Conservation (phyloP, 352 stramenopile species). For the Phytophthora litchii region DNA sequence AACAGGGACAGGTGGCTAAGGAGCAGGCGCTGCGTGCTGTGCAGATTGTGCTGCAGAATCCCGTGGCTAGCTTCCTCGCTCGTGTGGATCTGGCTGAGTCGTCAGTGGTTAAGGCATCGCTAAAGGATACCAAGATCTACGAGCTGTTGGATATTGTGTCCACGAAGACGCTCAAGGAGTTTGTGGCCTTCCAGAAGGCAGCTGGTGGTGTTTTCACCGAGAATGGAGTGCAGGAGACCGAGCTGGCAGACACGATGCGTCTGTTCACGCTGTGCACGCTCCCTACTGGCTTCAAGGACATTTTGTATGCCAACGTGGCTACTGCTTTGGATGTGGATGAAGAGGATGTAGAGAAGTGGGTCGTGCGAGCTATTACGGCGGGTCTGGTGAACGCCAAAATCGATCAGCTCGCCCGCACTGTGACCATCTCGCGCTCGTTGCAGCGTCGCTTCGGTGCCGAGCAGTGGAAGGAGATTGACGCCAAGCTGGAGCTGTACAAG, state of each 20-base stretch:
- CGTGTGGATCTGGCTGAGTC: constrained; percentile 87
- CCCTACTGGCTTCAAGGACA: constrained; percentile 91
- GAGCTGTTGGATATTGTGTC: constrained; percentile 94
- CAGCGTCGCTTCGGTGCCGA: constrained; percentile 85
- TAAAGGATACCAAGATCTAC: constrained; percentile 73
- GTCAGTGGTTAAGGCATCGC: constrained; percentile 73
- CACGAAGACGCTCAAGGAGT: constrained; percentile 92
- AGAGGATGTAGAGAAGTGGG: constrained; percentile 93
- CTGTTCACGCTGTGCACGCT: constrained; percentile 93
- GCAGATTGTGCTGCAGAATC: constrained; percentile 89
- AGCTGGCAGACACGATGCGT: constrained; percentile 88
- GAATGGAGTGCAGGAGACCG: constrained; percentile 59
- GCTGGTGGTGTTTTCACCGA: constrained; percentile 71
- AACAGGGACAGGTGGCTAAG: constrained; percentile 51
- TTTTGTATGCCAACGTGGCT: constrained; percentile 89
- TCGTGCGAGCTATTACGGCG: constrained; percentile 93
- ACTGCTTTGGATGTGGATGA: constrained; percentile 81
- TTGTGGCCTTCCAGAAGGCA: constrained; percentile 73
- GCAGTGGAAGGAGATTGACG: constrained; percentile 92
- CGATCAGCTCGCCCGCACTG: constrained; percentile 92
- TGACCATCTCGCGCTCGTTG: constrained; percentile 85
- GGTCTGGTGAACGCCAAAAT: constrained; percentile 94
- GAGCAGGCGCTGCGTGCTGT: constrained; percentile 78
- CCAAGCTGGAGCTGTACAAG: constrained; percentile 92
- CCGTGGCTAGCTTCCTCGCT: constrained; percentile 90